Percentiles rank a stretch among this genome's conserved stretches.
phyloP scores from a whole-genome alignment of 2,329 filamentous ascomycete species.

The Aspergillus ruber region DNA sequence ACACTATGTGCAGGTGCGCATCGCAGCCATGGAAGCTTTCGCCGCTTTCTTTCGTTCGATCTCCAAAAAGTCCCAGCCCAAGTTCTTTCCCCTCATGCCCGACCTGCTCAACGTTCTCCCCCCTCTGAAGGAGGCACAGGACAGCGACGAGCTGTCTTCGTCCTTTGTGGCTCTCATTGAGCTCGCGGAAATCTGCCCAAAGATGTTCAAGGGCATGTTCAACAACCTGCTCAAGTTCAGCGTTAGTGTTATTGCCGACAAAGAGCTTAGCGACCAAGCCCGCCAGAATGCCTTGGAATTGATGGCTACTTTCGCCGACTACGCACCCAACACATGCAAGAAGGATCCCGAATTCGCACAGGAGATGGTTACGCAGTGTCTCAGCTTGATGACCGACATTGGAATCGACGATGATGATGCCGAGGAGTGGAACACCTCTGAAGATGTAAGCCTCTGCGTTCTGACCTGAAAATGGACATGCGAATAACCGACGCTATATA shows the following conservation, averaged over 20 bases:
- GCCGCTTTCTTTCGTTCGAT: constrained; percentile 91
- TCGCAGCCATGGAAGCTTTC: constrained; percentile 94
- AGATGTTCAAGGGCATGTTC: constrained; percentile 97
- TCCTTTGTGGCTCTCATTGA: constrained; percentile 89
- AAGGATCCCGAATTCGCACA: constrained; percentile 87
- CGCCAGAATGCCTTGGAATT: constrained; percentile 93
- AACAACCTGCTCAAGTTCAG: constrained; percentile 87
- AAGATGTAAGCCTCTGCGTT: constrained; percentile 62
- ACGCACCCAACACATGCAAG: constrained; percentile 86
- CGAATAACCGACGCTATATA: constrained; percentile 30
- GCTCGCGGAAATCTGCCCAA: constrained; percentile 84
- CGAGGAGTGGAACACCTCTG: constrained; percentile 82
- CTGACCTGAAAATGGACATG: neutral
- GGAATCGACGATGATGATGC: constrained; percentile 92
- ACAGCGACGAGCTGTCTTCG: constrained; percentile 86
- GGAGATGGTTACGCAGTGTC: constrained; percentile 97
- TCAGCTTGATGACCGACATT: constrained; percentile 97
- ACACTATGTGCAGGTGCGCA: constrained; percentile 59
- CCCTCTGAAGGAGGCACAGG: constrained; percentile 82
- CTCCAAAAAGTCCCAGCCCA: constrained; percentile 76
- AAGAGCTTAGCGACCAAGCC: constrained; percentile 82
- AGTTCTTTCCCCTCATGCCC: constrained; percentile 80
- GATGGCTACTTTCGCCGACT: constrained; percentile 97
- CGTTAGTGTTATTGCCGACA: constrained; percentile 89
- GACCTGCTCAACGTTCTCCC: constrained; percentile 92